Conservation (phyloP, 345 rosid genomes). For the Jatropha curcas region DNA sequence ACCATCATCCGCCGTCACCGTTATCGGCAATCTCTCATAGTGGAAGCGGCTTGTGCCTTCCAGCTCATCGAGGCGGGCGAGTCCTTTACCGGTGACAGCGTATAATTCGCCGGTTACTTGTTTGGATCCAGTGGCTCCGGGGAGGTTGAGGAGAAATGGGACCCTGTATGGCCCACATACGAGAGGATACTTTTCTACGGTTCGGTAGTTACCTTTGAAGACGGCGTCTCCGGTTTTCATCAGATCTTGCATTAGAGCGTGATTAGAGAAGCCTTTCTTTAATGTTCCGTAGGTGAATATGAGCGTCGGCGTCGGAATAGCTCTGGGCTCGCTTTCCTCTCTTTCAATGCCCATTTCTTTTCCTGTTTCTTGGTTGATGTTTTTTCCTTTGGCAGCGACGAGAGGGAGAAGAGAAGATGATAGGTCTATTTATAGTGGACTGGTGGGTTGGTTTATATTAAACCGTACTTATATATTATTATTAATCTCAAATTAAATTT, state of each 20-base stretch:
- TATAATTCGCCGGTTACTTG: slow-evolving; percentile 72
- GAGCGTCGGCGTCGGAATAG: slow-evolving; percentile 21
- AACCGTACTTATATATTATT: too few species aligned
- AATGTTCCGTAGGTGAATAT: slow-evolving; percentile 84
- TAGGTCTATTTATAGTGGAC: background rate
- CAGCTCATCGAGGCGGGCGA: slow-evolving; percentile 63
- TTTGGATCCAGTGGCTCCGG: slow-evolving; percentile 49
- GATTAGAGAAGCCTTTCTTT: slow-evolving; percentile 75
- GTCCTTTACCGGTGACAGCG: slow-evolving; percentile 59
- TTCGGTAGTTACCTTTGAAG: slow-evolving; percentile 55
- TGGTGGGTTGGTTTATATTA: too few species aligned
- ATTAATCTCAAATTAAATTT: too few species aligned
- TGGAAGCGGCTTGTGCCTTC: slow-evolving; percentile 71
- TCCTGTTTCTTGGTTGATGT: too few species aligned
- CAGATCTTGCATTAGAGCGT: slow-evolving; percentile 64
- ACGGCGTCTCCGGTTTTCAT: slow-evolving; percentile 64
- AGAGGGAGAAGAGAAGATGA: background rate
- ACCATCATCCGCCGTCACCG: slow-evolving; percentile 4
- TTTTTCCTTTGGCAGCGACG: too few species aligned
- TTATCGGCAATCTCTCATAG: slow-evolving; percentile 54
- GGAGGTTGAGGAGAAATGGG: slow-evolving; percentile 81
- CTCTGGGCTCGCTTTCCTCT: background rate
- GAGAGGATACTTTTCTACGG: slow-evolving; percentile 53
- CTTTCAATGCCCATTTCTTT: slow-evolving; percentile 28
- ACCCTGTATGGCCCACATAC: slow-evolving; percentile 87